Evolutionary conservation across 1,139 yeast genomes (phyloP), one percentile per base, ranked within the genome.

Genomic region (Arxiozyma slooffiae): DNA sequence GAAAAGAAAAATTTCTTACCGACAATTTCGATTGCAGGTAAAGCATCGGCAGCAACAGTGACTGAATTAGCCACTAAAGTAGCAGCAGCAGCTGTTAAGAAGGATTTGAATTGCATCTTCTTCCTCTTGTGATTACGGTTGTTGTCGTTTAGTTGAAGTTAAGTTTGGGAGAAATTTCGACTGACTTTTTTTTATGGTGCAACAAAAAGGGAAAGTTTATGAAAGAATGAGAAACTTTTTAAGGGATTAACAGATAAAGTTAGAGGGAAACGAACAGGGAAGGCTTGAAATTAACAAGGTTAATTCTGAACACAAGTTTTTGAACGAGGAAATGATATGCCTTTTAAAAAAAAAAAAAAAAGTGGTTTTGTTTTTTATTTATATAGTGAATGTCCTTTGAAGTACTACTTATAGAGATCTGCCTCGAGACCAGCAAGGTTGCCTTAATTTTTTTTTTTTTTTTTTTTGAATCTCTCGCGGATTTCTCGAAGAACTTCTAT

Each of bases 1-100:
- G 84, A 72, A 71, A 69, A 82, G 71, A 76, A 83, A 62, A 84
- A 83, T 68, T 83, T 82, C 74, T 82, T 83, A 51, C 90, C 90
- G 71, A 69, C 70, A 50, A 75, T 71, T 55, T 74, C 78, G 52
- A 76, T 71, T 37, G 77, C 71, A 52, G 80, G 78, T 57, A 77
- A 67, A 50, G 69, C 73, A 20, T 64, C 75, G 51, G 74, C 76
- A 44, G 62, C 71, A 20, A 55, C 47, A 37, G 24, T 48, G 14
- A 41, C 48, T n/a, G 44, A 21, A 24, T 57, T 56, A 42, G 65
- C 59, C 46, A 59, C 54, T 55, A 66, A 47, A 55, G 77, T 54
- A 70, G 70, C 48, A 43, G 55, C 54, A 47, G 58, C 55, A 37
- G 50, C 57, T 44, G 73, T 66, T 48, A 72, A 59, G 56, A 72